Base-by-base conservation (phyloP, 805 yeast genomes). In the Pichia phayaonensis region DNA sequence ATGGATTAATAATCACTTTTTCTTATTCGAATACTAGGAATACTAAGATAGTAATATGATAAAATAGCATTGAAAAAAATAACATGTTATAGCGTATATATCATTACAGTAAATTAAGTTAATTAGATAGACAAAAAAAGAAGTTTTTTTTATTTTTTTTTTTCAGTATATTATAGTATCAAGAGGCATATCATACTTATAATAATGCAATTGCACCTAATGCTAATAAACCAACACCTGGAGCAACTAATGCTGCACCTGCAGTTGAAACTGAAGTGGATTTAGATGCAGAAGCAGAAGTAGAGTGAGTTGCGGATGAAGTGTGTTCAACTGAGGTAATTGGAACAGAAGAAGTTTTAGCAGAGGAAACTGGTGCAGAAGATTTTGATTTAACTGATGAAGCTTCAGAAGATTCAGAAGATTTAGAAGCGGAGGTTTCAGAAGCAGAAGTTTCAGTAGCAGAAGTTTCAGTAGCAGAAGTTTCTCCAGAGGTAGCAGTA, bases 161-260 rank as follows among this genome's bases (percentile, higher is more conserved):
- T 12, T 39, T 39, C 11, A 12, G 8, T 20, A 15, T 38, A 12
- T 20, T 20, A 15, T 38, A 20, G 24, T 39, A 21, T 39, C 40
- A 39, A 20, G 15, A 34, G 7, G n/a, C 3, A 26, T 21, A n/a
- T 15, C n/a, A 43, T 40, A 42, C 50, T 56, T 52, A 64, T 42
- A 63, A 52, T 26, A 62, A 52, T 49, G 63, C 65, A 50, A 62
- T 27, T 16, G 53, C 51, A 47, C 58, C 55, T 27, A 63, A 51
- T 42, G 56, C 56, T 16, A 60, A 47, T 18, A 55, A 44, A 24
- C 53, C 53, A 13, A 55, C 55, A 46, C 52, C 54, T 36, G 59
- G 54, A 21, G 50, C 58, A 49, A 49, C 26, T 36, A 52, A 42
- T 23, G 51, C 54, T 18, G 52, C 58, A 47, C 57, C 61, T 5